Percentiles rank a stretch among this genome's conserved stretches.
These are phyloP conservation scores for Jackrogersella multiformis DNA, from an alignment of 495 filamentous ascomycete genomes.

Conservation along the genomic window DNA sequence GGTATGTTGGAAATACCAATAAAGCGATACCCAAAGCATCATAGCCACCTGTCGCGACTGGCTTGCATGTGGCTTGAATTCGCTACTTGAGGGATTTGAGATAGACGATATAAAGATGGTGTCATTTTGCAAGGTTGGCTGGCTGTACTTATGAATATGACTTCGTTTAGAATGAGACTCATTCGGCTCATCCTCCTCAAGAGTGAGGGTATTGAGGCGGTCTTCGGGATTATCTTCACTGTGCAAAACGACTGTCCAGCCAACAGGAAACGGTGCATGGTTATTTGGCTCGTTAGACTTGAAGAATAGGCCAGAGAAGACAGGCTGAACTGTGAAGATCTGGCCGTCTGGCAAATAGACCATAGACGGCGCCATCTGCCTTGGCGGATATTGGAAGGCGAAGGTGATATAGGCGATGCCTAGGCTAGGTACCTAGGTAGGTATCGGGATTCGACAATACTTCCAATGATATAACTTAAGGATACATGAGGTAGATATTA, in stretches of 20 bases:
- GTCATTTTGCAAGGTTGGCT: conserved; percentile 79
- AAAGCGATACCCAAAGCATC: conserved; percentile 95
- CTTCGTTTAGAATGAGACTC: conserved; percentile 39
- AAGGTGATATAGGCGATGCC: too few relatives aligned
- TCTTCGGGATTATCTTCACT: conserved; percentile 67
- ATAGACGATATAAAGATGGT: conserved; percentile 90
- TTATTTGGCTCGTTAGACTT: conserved; percentile 78
- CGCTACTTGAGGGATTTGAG: conserved; percentile 78
- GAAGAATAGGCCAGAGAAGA: conserved; percentile 90
- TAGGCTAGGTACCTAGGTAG: too few relatives aligned
- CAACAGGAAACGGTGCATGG: conserved; percentile 77
- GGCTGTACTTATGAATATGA: conserved; percentile 70
- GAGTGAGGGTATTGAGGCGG: conserved; percentile 25
- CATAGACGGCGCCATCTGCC: conserved; percentile 52
- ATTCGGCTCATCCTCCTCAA: conserved; percentile 34
- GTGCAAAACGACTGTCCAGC: conserved; percentile 87
- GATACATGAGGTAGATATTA: background rate
- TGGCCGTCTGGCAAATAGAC: conserved; percentile 87
- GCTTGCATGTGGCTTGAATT: conserved; percentile 80
- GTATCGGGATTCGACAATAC: too few relatives aligned
- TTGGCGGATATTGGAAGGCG: conserved; percentile 6
- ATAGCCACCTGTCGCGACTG: conserved; percentile 88
- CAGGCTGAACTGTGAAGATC: conserved; percentile 77
- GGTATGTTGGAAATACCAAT: conserved; percentile 95
- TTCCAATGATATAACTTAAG: too few relatives aligned